Base-by-base conservation (phyloP, 2,329 filamentous ascomycete genomes). In the Pseudogymnoascus sp. region DNA sequence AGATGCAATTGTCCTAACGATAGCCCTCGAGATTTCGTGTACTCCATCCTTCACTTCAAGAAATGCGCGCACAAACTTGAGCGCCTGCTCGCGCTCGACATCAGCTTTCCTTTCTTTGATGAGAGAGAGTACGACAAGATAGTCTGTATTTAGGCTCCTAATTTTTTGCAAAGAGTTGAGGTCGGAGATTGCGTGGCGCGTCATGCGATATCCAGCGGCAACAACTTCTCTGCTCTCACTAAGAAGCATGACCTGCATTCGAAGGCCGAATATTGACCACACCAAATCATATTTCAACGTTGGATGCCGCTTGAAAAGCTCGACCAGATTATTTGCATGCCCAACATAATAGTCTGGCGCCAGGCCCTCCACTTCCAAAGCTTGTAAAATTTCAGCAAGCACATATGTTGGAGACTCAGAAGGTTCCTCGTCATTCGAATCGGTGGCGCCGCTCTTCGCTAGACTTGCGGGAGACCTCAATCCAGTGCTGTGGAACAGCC, bases 71-170 rank as follows among this genome's bases (percentile, higher is more conserved):
- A 97, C 88, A 73, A 99, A 97, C 74, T 99, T 99, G 70, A 99
- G 80, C 11, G 95, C 95, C 76, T 99, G 95, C 75, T 99, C 95
- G 62, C 96, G 85, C 77, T 99, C 95, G 16, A 99, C 90, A 69
- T 93, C 93, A n/a, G 93, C 91, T 75, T 97, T 97, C 72, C 90
- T 89, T 74, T 97, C 95, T 73, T 97, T 97, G 68, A 96, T 91
- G 36, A 99, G 79, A 0, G 95, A 97, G 66, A 93, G 81, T 40
- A 96, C 91, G 29, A 97, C 93, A 18, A 97, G 80, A 70, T 91
- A 93, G 74, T 99, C 96, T 0, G 92, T 97, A 69, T 97, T 93
- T 18, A 97, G 79, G 12, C 83, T 83, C 63, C 93, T 86, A 66
- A 99, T 96, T 60, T 88, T 96, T 73, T 90, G 89, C 23, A 99